Evolutionary conservation across 306 rosid species (phyloP), one percentile per base, ranked within the genome.

Genomic region (Pterocarpus macrocarpus): DNA sequence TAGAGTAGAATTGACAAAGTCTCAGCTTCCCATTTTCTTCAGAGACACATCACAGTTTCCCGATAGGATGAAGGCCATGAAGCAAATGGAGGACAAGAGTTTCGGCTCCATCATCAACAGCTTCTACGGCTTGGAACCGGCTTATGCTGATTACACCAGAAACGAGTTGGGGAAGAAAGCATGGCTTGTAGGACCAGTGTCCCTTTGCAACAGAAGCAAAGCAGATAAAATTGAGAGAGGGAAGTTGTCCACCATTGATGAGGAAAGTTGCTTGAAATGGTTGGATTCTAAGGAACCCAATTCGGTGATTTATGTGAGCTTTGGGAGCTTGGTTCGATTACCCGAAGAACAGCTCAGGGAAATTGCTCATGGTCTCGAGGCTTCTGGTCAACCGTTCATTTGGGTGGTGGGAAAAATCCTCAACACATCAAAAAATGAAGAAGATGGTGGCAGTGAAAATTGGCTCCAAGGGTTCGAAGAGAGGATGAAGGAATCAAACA

Each of bases 101-200:
- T 78, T 82, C 13, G 97, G 92, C 5, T 78, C 35, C 16, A 22
- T 92, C 38, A 64, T 87, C 35, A 92, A 92, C 41, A 90, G 94
- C 69, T 92, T 92, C 83, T 82, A 80, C 22, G 88, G 85, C 7
- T 56, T 92, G 58, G 94, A 92, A 59, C 87, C 84, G 2, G 71
- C 80, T 53, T 92, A 90, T 77, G 89, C 85, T 7, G 90, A 90
- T 66, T 70, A 63, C 47, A 35, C 45, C 10, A 74, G 78, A 45
- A 75, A 86, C 2, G 78, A 59, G 30, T 53, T 84, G 67, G 84
- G 85, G 16, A 84, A 77, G 35, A 88, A 74, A 62, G 55, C 75
- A 4, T 92, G 97, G 94, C 75, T 86, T 47, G 83, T 90, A 5
- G 94, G 94, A 72, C 94, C 92, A 0, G 90, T 87, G 7, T 92